phyloP scores from a whole-genome alignment of 2,329 filamentous ascomycete genomes.

The Ophiosphaerella herpotricha region DNA sequence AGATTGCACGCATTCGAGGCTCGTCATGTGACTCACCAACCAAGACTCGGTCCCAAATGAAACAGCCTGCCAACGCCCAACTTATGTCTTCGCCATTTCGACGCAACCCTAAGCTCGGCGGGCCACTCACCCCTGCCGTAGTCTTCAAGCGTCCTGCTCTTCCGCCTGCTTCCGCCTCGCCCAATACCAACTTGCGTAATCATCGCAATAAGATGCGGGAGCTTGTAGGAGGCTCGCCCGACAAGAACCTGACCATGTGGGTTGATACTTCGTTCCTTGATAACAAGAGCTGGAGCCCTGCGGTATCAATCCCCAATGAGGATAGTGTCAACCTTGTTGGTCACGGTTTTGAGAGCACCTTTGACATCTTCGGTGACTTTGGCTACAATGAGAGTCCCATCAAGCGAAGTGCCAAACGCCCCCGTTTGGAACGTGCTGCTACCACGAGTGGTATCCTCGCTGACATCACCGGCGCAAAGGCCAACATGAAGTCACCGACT shows the following conservation, averaged over 20 bases:
- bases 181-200: conserved; percentile 87
- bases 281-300: conserved; percentile 62
- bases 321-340: conserved; percentile 59
- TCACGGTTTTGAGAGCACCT: conserved; percentile 54
- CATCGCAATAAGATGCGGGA: conserved; percentile 83
- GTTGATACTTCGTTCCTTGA: conserved; percentile 56
- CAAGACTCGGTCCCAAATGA: conserved; percentile 64
- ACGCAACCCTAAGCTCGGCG: conserved; percentile 35
- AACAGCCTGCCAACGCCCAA: conserved; percentile 46
- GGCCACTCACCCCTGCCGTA: conserved; percentile 78
- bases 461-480: conserved; percentile 62
- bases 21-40: conserved; percentile 93
- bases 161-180: conserved; percentile 79
- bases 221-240: conserved; percentile 76
- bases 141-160: conserved; percentile 73
- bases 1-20: conserved; percentile 88
- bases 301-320: conserved; percentile 66
- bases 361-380: conserved; percentile 65
- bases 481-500: conserved; percentile 46
- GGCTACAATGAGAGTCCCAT: conserved; percentile 65
- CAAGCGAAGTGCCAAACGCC: conserved; percentile 63
- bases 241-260: conserved; percentile 59
- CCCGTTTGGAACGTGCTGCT: conserved; percentile 66
- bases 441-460: conserved; percentile 65
- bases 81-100: conserved; percentile 50